phyloP scores from a whole-genome alignment of 345 rosid species.

The Gossypium bickii region DNA sequence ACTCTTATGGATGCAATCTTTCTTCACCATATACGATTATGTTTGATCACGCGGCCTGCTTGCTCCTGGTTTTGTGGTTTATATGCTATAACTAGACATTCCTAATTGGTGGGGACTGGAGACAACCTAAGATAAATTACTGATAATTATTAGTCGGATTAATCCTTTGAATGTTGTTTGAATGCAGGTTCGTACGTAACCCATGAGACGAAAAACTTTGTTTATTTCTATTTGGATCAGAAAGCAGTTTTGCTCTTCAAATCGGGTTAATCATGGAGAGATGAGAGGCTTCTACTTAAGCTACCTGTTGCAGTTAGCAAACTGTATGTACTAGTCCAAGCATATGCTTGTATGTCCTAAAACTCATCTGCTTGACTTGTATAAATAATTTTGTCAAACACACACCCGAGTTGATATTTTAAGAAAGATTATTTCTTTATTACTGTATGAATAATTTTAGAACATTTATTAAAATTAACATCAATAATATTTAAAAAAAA shows the following conservation, averaged over 20 bases:
- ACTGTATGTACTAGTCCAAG: conserved; percentile 33
- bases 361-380: conserved; percentile 27
- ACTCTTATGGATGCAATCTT: background rate
- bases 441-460: no score
- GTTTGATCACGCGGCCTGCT: background rate
- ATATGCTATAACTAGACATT: background rate
- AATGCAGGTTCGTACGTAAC: conserved; percentile 86
- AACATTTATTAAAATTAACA: no score
- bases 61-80: background rate
- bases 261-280: conserved; percentile 45
- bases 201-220: conserved; percentile 95
- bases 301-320: conserved; percentile 19
- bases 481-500: no score
- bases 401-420: no score
- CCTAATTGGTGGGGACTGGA: background rate
- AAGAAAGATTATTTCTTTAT: no score
- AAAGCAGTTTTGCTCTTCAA: conserved; percentile 90
- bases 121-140: background rate
- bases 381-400: background rate
- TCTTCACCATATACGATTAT: background rate
- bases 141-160: background rate
- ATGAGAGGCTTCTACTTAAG: conserved; percentile 1
- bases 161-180: background rate
- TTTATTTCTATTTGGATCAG: conserved; percentile 89
- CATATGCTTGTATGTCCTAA: conserved; percentile 18